phyloP scores from a whole-genome alignment of 2,329 filamentous ascomycete species.

The Apiospora saccharicola region DNA sequence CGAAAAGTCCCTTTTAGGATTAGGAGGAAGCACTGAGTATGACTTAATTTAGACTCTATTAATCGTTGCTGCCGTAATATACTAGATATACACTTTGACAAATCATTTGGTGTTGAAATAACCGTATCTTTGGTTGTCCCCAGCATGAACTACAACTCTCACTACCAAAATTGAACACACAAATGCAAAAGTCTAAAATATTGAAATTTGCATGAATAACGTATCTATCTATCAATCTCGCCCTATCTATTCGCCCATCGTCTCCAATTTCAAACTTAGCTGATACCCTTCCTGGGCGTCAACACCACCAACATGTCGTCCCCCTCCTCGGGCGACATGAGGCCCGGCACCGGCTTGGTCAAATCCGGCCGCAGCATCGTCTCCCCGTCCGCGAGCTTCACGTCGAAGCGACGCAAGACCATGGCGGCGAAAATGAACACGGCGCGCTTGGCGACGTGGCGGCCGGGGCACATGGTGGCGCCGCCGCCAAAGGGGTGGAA shows the following conservation, averaged over 20 bases:
- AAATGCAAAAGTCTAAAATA: no score
- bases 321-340: slow-evolving; percentile 16
- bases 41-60: no score
- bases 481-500: slow-evolving; percentile 22
- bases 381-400: neutral
- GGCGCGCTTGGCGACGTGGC: slow-evolving; percentile 19
- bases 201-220: no score
- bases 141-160: no score
- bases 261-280: neutral
- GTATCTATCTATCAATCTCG: no score
- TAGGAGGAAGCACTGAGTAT: neutral
- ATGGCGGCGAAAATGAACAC: neutral
- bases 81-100: no score
- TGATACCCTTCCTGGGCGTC: neutral
- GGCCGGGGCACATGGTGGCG: slow-evolving; percentile 21
- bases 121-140: no score
- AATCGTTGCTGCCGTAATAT: no score
- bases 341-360: slow-evolving; percentile 10
- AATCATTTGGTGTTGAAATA: no score
- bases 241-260: no score
- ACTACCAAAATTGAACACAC: no score
- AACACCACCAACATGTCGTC: neutral
- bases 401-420: slow-evolving; percentile 18
- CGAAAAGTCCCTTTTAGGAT: slow-evolving; percentile 10
- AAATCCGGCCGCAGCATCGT: neutral